Conservation (phyloP, 1,284 basidiomycete genomes). For the Grifola frondosa region DNA sequence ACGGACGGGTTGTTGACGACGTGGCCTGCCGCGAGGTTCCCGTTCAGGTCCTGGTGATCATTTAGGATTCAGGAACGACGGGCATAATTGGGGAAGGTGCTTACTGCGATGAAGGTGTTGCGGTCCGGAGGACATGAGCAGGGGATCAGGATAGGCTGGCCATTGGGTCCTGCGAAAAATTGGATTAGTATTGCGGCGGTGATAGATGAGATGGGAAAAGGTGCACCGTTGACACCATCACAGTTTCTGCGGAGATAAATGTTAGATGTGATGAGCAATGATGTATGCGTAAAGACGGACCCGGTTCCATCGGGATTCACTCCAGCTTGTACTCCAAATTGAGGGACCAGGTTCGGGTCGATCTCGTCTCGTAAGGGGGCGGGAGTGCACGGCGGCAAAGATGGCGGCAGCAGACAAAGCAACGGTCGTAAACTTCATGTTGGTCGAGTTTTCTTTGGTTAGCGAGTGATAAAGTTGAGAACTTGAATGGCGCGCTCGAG, state of each 20-base stretch:
- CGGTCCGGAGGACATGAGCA: slow-evolving; percentile 46
- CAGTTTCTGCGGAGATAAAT: slow-evolving; percentile 22
- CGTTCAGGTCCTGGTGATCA: slow-evolving; percentile 44
- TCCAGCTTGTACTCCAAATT: slow-evolving; percentile 50
- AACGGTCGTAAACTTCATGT: slow-evolving; percentile 30
- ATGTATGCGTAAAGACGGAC: slow-evolving; percentile 16
- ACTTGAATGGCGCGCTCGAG: slow-evolving; percentile 13
- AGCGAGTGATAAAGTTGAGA: slow-evolving; percentile 3
- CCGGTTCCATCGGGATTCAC: slow-evolving; percentile 51
- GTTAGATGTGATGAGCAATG: background rate
- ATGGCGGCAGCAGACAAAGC: slow-evolving; percentile 33
- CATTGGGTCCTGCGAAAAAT: slow-evolving; percentile 16
- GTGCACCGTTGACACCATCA: slow-evolving; percentile 18
- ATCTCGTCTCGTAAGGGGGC: slow-evolving; percentile 45
- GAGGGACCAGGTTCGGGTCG: slow-evolving; percentile 49
- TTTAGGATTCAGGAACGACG: background rate
- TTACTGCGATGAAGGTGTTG: slow-evolving; percentile 31
- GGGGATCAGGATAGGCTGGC: slow-evolving; percentile 34
- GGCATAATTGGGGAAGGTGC: background rate
- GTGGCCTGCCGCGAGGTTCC: slow-evolving; percentile 58
- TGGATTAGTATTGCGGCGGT: background rate
- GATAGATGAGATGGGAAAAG: background rate
- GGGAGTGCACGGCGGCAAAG: slow-evolving; percentile 39
- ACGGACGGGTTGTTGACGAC: slow-evolving; percentile 61
- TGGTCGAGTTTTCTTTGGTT: slow-evolving; percentile 4